Evolutionary conservation across 345 rosid species (phyloP), one percentile per base, ranked within the genome.

Genomic region (Dovyalis caffra): DNA sequence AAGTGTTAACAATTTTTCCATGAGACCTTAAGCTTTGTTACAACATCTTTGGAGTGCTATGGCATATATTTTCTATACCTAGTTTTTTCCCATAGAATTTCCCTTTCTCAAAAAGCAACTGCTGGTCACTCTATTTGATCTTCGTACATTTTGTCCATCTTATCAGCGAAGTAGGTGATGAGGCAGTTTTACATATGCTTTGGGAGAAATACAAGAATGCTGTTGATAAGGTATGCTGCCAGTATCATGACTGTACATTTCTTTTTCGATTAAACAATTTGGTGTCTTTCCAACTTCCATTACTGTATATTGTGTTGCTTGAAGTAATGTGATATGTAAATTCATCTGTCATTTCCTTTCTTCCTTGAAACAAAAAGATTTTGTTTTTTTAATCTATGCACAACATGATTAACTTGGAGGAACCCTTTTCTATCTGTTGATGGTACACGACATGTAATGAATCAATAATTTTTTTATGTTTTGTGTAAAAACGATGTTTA

Each of bases 151-250:
- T 78, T 74, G 45, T n/a, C 29, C 33, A 65, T n/a, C 66, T 67
- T 73, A 7, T 35, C 82, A 89, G 91, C 76, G 91, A 87, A 76
- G 87, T 66, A 26, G 88, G 90, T 53, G 87, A 87, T 64, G 87
- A 88, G 77, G 85, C 80, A 66, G 74, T 85, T 79, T 78, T 90
- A 73, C 85, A 74, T 71, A 72, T 86, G 16, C 74, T 88, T 40
- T 90, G 94, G 94, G 83, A 78, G 84, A 87, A 85, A 79, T 83
- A 79, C 60, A 85, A 88, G 56, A 80, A 68, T 69, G 80, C 87
- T 38, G 67, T 21, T 53, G 88, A 88, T 73, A 90, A 87, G 94
- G 92, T 90, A 87, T 60, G 47, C 12, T 9, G 40, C 33, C 20
- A 34, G 57, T 66, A 63, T 74, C 56, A 8, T 34, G 20, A 11